A percentile compares a stretch with the other conserved stretches of the same genome.
Conservation (phyloP, 2,329 filamentous ascomycete genomes). For the Aspergillus neotritici region DNA sequence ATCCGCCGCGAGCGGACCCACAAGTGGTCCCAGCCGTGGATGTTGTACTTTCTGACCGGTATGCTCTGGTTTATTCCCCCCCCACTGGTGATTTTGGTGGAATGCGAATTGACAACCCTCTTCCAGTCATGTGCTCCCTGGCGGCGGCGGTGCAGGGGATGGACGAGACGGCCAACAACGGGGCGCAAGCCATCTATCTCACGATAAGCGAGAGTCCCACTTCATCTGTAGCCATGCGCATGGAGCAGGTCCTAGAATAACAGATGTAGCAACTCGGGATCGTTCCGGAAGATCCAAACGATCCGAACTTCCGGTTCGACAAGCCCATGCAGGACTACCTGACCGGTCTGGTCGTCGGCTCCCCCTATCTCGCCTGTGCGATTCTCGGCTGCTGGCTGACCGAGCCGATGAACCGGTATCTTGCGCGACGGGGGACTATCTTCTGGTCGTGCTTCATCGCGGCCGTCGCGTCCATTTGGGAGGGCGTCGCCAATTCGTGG, state of each 20-base stretch:
- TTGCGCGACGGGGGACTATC: conserved; percentile 44
- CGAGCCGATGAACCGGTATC: conserved; percentile 42
- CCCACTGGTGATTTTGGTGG: neutral
- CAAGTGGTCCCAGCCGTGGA: conserved; percentile 47
- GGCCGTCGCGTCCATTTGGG: conserved; percentile 39
- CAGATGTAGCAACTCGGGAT: conserved; percentile 9
- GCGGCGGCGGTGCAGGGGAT: conserved; percentile 52
- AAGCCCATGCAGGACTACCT: conserved; percentile 26
- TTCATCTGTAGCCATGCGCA: too few species aligned
- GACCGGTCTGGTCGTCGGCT: conserved; percentile 41
- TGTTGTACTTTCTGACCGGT: conserved; percentile 45
- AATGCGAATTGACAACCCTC: neutral
- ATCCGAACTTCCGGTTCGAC: conserved; percentile 4
- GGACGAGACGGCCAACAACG: conserved; percentile 49
- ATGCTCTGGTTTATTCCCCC: conserved; percentile 7
- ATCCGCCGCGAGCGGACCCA: conserved; percentile 44
- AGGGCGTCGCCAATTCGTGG: conserved; percentile 40
- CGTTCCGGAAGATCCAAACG: neutral
- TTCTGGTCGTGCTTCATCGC: conserved; percentile 40
- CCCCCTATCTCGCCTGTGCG: conserved; percentile 43
- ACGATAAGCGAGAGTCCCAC: conserved; percentile 13
- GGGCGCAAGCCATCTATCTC: conserved; percentile 37
- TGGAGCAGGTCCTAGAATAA: too few species aligned
- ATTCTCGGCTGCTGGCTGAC: conserved; percentile 46
- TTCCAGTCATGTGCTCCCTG: conserved; percentile 45